Evolutionary conservation across 768 basidiomycete genomes (phyloP).

Genomic region (Boletus rubescentipes): DNA sequence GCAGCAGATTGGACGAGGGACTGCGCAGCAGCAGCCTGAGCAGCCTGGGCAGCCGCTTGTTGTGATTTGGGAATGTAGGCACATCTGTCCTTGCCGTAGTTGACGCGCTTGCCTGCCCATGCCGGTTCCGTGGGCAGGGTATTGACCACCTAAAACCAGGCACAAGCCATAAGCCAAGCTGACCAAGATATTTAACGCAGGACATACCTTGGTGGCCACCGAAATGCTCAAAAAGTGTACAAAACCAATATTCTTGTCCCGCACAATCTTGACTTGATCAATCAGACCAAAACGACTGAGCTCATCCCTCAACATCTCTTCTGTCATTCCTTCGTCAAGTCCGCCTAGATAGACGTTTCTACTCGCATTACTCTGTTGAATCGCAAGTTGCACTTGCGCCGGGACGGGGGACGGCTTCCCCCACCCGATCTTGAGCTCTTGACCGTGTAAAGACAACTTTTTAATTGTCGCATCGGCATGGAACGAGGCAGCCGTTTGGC

Average conservation of each 20-base stretch:
- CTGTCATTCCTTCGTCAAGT: constrained; percentile 85
- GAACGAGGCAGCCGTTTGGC: constrained; percentile 90
- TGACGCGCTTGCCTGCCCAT: constrained; percentile 96
- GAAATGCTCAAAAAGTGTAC: constrained; percentile 97
- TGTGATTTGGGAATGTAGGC: constrained; percentile 97
- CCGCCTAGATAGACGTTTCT: constrained; percentile 97
- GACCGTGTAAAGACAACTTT: constrained; percentile 88
- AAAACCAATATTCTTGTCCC: constrained; percentile 99
- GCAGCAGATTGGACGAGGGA: constrained; percentile 54
- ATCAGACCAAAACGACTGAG: constrained; percentile 91
- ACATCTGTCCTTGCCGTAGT: constrained; percentile 98
- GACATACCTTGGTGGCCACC: constrained; percentile 86
- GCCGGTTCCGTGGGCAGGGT: constrained; percentile 87
- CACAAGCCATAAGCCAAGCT: background rate
- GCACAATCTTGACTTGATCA: constrained; percentile 98
- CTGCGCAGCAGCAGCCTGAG: constrained; percentile 84
- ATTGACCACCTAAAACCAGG: constrained; percentile 74
- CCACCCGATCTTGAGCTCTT: constrained; percentile 99
- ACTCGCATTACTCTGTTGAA: constrained; percentile 89
- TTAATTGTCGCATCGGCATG: constrained; percentile 96
- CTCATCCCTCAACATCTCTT: constrained; percentile 90
- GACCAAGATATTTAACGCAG: background rate
- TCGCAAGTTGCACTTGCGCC: constrained; percentile 80
- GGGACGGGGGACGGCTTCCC: constrained; percentile 92
- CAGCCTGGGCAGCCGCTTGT: constrained; percentile 84